Percentiles rank a stretch among this genome's conserved stretches.
Evolutionary conservation across 2,329 filamentous ascomycete species (phyloP).

Genomic region (Aspergillus jensenii): DNA sequence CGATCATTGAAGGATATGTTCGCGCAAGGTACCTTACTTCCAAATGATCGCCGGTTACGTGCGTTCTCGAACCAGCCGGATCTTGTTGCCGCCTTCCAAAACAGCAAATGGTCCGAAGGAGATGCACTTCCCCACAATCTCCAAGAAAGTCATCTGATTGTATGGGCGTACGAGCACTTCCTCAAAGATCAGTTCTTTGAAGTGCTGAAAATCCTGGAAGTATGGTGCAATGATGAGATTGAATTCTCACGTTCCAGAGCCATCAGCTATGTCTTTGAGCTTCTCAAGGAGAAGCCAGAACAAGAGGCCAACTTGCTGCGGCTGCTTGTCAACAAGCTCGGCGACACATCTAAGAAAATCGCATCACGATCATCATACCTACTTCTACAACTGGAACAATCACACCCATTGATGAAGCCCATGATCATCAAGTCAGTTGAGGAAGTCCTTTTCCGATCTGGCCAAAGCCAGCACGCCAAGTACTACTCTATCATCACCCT

Average conservation of each 20-base stretch:
- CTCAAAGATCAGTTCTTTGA: slow-evolving; percentile 93
- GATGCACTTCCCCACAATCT: slow-evolving; percentile 72
- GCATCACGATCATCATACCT: slow-evolving; percentile 90
- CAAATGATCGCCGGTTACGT: slow-evolving; percentile 75
- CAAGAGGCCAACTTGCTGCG: slow-evolving; percentile 93
- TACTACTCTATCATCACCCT: slow-evolving; percentile 97
- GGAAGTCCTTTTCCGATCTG: slow-evolving; percentile 82
- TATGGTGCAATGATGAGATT: slow-evolving; percentile 93
- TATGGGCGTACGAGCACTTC: slow-evolving; percentile 94
- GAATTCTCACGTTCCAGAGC: slow-evolving; percentile 87
- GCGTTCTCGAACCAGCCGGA: slow-evolving; percentile 78
- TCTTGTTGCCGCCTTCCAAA: slow-evolving; percentile 69
- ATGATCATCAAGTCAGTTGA: slow-evolving; percentile 84
- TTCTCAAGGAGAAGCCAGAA: slow-evolving; percentile 93
- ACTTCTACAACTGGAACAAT: slow-evolving; percentile 83
- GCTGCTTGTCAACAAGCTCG: slow-evolving; percentile 92
- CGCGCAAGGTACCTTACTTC: slow-evolving; percentile 82
- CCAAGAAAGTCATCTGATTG: slow-evolving; percentile 73
- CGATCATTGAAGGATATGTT: slow-evolving; percentile 92
- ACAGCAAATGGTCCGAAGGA: slow-evolving; percentile 65
- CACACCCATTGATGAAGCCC: slow-evolving; percentile 90
- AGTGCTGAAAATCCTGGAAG: slow-evolving; percentile 84
- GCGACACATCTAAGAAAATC: slow-evolving; percentile 93
- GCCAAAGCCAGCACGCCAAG: slow-evolving; percentile 82
- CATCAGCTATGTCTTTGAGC: slow-evolving; percentile 85